These are phyloP conservation scores for Suillus plorans DNA, from an alignment of 768 basidiomycete species.

Conservation along the genomic window DNA sequence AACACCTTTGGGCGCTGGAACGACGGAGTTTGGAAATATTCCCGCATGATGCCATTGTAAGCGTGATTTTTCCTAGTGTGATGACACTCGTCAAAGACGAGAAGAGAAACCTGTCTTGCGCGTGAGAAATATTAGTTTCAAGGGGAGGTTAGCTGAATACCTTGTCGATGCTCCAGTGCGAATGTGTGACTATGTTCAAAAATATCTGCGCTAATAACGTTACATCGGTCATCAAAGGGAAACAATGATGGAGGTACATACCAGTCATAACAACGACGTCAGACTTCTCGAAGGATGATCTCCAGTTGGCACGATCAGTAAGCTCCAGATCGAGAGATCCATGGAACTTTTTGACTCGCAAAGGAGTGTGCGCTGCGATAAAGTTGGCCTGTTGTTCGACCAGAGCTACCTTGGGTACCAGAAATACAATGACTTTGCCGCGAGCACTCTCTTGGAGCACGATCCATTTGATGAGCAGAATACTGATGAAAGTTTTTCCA, in stretches of 20 bases:
- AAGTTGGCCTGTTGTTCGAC: constrained; percentile 81
- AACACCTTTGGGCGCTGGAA: constrained; percentile 75
- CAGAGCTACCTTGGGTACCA: constrained; percentile 83
- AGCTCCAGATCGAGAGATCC: constrained; percentile 64
- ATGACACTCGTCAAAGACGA: constrained; percentile 61
- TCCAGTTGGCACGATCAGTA: constrained; percentile 67
- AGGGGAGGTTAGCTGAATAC: constrained; percentile 26
- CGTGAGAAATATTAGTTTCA: background rate
- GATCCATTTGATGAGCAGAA: constrained; percentile 75
- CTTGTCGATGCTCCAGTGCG: constrained; percentile 72
- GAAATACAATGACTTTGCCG: constrained; percentile 70
- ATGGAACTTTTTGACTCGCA: constrained; percentile 67
- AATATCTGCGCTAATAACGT: constrained; percentile 70
- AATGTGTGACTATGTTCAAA: constrained; percentile 76
- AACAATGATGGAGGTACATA: constrained; percentile 28
- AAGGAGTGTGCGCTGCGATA: constrained; percentile 59
- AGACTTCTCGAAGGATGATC: constrained; percentile 52
- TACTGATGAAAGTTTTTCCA: constrained; percentile 62
- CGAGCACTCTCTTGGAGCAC: constrained; percentile 46
- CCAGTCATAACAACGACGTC: constrained; percentile 89
- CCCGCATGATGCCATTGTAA: constrained; percentile 57
- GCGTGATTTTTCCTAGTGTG: constrained; percentile 57
- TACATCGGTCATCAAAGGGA: constrained; percentile 3
- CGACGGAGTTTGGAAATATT: constrained; percentile 48
- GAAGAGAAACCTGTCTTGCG: constrained; percentile 46